Conservation (phyloP, 805 yeast species). For the Lipomyces mesembrius region DNA sequence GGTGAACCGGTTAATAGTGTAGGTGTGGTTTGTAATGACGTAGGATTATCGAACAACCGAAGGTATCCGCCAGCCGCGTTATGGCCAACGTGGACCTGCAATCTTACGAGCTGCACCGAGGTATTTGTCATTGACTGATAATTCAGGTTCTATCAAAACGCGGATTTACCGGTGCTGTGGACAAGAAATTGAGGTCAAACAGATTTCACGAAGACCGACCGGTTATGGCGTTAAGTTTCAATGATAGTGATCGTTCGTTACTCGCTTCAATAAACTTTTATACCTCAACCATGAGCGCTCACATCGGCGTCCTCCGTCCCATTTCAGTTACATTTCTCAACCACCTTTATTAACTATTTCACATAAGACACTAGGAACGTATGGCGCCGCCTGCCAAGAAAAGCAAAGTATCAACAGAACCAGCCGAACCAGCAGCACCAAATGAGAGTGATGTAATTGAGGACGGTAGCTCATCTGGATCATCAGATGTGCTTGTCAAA, state of each 20-base stretch:
- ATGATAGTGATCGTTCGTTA: too few species aligned
- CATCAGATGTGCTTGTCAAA: constrained; percentile 9
- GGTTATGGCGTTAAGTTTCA: too few species aligned
- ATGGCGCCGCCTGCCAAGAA: neutral
- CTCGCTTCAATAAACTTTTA: too few species aligned
- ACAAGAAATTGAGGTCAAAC: too few species aligned
- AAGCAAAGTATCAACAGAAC: neutral
- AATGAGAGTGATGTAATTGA: neutral
- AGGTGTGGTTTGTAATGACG: neutral
- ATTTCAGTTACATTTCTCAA: neutral
- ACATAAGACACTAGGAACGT: neutral
- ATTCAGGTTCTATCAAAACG: neutral
- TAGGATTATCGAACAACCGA: neutral
- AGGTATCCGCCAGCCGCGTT: neutral
- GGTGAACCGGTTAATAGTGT: neutral
- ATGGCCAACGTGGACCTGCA: constrained; percentile 9
- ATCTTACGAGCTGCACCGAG: constrained; percentile 1
- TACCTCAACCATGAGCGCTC: too few species aligned
- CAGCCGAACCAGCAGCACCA: neutral
- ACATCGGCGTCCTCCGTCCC: too few species aligned
- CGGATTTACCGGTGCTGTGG: neutral
- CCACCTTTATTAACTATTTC: neutral
- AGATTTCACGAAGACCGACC: too few species aligned
- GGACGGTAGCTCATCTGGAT: neutral
- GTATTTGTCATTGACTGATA: neutral